Evolutionary conservation across 306 rosid species (phyloP).

Genomic region (Purshia tridentata): DNA sequence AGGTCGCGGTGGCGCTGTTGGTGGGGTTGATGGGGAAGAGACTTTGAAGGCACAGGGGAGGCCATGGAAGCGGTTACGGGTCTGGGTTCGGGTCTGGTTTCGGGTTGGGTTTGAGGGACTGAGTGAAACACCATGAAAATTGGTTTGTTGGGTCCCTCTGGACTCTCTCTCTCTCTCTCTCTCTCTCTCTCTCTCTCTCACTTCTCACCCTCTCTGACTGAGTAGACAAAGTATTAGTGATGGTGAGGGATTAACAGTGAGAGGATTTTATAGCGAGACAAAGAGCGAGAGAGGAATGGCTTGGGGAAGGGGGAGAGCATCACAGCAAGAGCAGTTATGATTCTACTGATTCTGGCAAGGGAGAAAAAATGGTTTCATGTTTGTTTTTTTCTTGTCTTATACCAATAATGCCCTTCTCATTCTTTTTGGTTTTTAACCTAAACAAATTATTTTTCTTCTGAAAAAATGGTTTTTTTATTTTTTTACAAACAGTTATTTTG

Average conservation of each 20-base stretch:
- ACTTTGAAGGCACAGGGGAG: slow-evolving; percentile 16
- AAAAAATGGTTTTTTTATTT: too few relatives aligned
- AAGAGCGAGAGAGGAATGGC: neutral
- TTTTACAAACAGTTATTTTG: too few relatives aligned
- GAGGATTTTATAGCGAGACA: neutral
- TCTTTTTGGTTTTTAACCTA: neutral
- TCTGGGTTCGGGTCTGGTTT: neutral
- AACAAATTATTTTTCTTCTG: neutral
- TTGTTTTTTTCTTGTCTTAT: neutral
- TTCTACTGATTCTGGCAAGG: slow-evolving; percentile 1
- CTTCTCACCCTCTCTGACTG: neutral
- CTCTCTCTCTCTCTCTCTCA: neutral
- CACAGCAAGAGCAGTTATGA: slow-evolving; percentile 10
- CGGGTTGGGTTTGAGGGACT: neutral
- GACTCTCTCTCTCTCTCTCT: neutral
- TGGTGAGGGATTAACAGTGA: neutral
- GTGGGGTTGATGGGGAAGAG: slow-evolving; percentile 3
- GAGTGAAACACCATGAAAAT: slow-evolving; percentile 26
- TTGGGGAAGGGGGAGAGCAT: neutral
- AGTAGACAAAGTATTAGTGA: neutral
- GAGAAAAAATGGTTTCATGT: neutral
- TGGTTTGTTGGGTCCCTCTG: neutral
- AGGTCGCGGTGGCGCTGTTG: neutral
- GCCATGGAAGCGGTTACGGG: slow-evolving; percentile 12
- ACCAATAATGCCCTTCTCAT: slow-evolving; percentile 7